Evolutionary conservation across 352 stramenopile genomes (phyloP), one percentile per base, ranked within the genome.

Genomic region (Blastocystis sp.): DNA sequence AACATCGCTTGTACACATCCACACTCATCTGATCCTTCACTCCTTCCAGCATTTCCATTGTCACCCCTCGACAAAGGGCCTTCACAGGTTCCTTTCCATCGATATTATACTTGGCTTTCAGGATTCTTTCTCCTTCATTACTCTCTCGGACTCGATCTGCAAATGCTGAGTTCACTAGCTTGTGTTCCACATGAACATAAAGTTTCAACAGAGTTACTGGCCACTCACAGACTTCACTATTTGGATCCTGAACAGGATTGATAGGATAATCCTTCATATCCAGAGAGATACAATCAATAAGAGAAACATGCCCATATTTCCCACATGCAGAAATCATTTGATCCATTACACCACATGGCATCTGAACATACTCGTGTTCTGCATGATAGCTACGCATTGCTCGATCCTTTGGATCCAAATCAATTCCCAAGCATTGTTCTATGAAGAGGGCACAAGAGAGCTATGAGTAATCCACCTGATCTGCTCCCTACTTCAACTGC

Each of bases 291-390:
- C 69, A 80, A 42, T 80, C 69, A 32, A 80, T 80, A 11, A 80
- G 69, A 21, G 69, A 80, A 0, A 80, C 52, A n/a, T 59, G 35
- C 0, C 69, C 69, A 35, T 80, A 80, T 42, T 80, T 49, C 6
- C 69, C 69, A 39, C 69, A 80, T 2, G 69, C 35, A 37, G 35
- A 58, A 19, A 80, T 80, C 43, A 80, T 49, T 49, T 80, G 69
- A 49, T 80, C 69, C 69, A 80, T 80, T 32, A 80, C 69, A n/a
- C 69, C 69, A 39, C 69, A 80, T 19, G 69, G 69, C 69, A 80
- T 80, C n/a, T 80, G 69, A 21, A 80, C 69, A 49, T 27, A 80
- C 21, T 39, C 27, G 24, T 80, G 69, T 52, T 80, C 69, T 4
- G 69, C 69, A 21, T 80, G 24, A 54, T 80, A 49, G 24, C 35